A percentile compares a stretch with the other conserved stretches of the same genome.
Conservation (phyloP, 2,329 filamentous ascomycete species). For the Cadophora malorum region DNA sequence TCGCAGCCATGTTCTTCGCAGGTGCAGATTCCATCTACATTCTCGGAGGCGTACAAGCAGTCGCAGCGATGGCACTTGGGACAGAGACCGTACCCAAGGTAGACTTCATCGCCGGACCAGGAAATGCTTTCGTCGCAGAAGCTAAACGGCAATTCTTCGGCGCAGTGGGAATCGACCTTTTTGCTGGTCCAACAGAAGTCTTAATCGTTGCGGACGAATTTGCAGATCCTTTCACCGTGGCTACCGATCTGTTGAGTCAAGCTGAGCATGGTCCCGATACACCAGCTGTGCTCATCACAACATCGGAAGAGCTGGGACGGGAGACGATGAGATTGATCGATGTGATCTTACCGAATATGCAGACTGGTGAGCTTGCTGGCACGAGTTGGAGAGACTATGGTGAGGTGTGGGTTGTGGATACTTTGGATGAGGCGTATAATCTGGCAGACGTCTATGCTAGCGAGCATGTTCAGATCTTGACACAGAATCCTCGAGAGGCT, state of each 20-base stretch:
- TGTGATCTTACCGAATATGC: slow-evolving; percentile 30
- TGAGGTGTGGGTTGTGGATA: slow-evolving; percentile 53
- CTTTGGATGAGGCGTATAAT: slow-evolving; percentile 51
- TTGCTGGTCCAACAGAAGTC: not conserved
- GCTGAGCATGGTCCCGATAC: not conserved
- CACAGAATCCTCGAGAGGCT: slow-evolving; percentile 53
- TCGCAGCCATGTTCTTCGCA: slow-evolving; percentile 57
- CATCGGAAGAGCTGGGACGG: not conserved
- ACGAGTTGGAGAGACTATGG: slow-evolving; percentile 54
- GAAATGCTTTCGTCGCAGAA: not conserved
- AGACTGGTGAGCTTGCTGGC: slow-evolving; percentile 54
- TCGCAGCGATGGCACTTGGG: not conserved
- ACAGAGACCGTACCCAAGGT: not conserved
- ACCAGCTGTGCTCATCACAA: not conserved
- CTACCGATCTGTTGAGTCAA: not conserved
- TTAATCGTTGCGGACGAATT: not conserved
- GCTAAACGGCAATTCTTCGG: not conserved
- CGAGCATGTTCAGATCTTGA: slow-evolving; percentile 57
- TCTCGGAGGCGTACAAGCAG: slow-evolving; percentile 42
- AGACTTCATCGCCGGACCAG: not conserved
- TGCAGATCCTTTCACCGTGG: not conserved
- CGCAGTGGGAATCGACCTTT: not conserved
- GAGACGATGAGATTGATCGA: not conserved
- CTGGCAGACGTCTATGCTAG: slow-evolving; percentile 52
- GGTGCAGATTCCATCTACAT: slow-evolving; percentile 59